Evolutionary conservation across 208 protist genomes (phyloP), one percentile per base, ranked within the genome.

Genomic region (Leishmania guyanensis): DNA sequence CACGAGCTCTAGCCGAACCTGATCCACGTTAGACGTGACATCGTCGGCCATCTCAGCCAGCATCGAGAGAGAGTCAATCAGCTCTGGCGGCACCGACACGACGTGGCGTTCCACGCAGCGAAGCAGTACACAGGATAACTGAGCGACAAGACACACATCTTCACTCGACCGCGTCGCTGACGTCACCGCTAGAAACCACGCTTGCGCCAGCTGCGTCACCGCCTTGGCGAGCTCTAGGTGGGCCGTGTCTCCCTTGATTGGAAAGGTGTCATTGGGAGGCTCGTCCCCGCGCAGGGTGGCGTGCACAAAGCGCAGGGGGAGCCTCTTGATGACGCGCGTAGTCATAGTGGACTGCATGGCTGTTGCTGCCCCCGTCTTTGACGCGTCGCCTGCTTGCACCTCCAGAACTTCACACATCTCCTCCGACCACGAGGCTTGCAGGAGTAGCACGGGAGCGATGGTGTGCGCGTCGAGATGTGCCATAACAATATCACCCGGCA

Each of bases 321-420:
- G 83, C 43, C 43, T 78, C 39, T 75, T 81, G n/a, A 82, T 51
- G 36, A 74, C 68, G 36, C 65, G 53, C 20, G 51, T 70, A 43
- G 53, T 50, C n/a, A 20, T 71, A 50, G 56, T 2, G 29, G 69
- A 46, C 69, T 73, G 69, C 26, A 29, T 54, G 22, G 39, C 36
- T 73, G 69, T 53, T 3, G 69, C 26, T 53, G 33, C 29, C 39
- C 46, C 58, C 60, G 58, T 46, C 58, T 51, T 58, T n/a, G 76
- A n/a, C 20, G 62, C 26, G 43, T 79, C 76, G 16, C 48, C 22
- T 29, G 76, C 43, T 69, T 90, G 83, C 71, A 88, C 62, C 53
- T 94, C 92, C 53, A 96, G 76, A 54, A 97, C 87, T 17, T 93
- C 88, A 79, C 91, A 94, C 16, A 90, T 84, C 72, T 93, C 92